Evolutionary conservation across 768 basidiomycete genomes (phyloP), one percentile per base, ranked within the genome.

Genomic region (Mycena crocata): DNA sequence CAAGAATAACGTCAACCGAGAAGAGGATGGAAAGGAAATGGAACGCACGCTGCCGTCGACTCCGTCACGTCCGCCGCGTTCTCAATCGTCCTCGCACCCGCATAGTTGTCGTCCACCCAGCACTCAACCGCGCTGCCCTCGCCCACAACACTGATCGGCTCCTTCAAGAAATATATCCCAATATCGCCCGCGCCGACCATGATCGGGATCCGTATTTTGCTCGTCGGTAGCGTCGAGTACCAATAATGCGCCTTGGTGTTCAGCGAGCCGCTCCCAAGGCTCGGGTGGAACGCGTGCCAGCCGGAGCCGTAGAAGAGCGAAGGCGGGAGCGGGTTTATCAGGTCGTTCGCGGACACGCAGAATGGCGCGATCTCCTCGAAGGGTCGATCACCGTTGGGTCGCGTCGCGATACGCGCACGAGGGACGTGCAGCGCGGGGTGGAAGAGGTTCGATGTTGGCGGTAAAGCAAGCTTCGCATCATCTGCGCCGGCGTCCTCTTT

Each of bases 81-180:
- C 77, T 90, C 88, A 62, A 98, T 84, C 44, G 89, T 84, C 66
- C 87, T 88, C 31, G 89, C 90, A 6, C 98, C 97, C 0, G 72
- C 79, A 68, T 90, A 87, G 75, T 99, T 99, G 77, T 99, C 96
- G 77, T 99, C 98, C 34, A 99, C 98, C 97, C 97, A 99, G 77
- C 98, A 99, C 72, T 93, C 88, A 5, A 96, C 83, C 57, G 86
- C 84, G 71, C 90, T 90, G 34, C 93, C 92, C 65, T 87, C 82
- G 7, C 87, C 89, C 37, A 88, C 82, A 21, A 81, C 76, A 28
- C 72, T 73, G 52, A 84, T 80, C 14, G 94, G 91, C 67, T 95
- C 94, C 76, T 87, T 87, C 34, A 98, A 65, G 78, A 90, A 98
- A 80, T 98, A 98, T 12, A 99, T 84, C 39, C 93, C 96, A 42